Percentiles rank a stretch among this genome's conserved stretches.
Conservation (phyloP, 1,284 basidiomycete species). For the Irpex sp. region DNA sequence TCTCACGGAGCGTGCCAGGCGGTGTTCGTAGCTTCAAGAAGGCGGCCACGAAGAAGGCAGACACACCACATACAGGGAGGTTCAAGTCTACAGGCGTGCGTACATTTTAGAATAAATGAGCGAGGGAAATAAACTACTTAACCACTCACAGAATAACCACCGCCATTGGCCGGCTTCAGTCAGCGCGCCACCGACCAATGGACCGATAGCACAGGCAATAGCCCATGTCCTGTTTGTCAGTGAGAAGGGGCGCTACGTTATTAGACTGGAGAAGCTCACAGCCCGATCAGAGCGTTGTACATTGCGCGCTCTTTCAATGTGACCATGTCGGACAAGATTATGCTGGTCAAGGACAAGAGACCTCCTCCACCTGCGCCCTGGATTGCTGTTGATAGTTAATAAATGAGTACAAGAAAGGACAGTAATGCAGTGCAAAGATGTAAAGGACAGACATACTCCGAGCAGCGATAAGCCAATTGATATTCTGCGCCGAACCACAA, state of each 20-base stretch:
- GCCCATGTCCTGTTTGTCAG: constrained; percentile 34
- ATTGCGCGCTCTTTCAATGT: constrained; percentile 36
- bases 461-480: constrained; percentile 8
- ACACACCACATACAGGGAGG: constrained; percentile 35
- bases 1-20: constrained; percentile 27
- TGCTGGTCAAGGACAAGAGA: constrained; percentile 35
- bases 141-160: constrained; percentile 36
- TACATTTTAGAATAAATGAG: background rate
- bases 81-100: constrained; percentile 33
- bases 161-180: constrained; percentile 32
- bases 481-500: constrained; percentile 8
- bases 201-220: constrained; percentile 26
- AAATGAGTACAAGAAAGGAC: background rate
- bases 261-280: constrained; percentile 12
- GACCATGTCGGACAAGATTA: constrained; percentile 44
- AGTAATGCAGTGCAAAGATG: background rate
- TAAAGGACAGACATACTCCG: constrained; percentile 1
- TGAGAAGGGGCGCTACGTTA: constrained; percentile 21
- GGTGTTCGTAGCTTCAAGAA: constrained; percentile 37
- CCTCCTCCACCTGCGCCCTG: constrained; percentile 49
- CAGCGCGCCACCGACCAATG: constrained; percentile 26
- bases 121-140: background rate
- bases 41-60: constrained; percentile 31
- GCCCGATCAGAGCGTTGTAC: constrained; percentile 30
- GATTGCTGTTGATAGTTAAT: constrained; percentile 25